Conservation (phyloP, 2,329 filamentous ascomycete species). For the Ophiostoma montium region DNA sequence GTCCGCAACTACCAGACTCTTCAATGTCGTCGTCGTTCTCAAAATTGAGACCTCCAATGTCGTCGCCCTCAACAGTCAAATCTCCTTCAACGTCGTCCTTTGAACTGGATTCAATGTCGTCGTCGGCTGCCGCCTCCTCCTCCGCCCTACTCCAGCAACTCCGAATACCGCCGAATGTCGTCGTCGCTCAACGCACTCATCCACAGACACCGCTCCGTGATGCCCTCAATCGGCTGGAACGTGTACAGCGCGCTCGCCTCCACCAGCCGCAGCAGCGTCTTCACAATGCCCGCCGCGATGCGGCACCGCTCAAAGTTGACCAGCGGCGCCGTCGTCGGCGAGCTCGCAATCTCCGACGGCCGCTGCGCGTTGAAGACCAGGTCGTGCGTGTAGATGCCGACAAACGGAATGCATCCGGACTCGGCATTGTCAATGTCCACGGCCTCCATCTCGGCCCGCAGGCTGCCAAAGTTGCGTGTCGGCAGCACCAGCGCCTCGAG, state of each 20-base stretch:
- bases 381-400: constrained; percentile 73
- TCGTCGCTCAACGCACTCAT: constrained; percentile 62
- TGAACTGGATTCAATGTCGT: no score
- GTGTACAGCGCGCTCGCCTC: constrained; percentile 63
- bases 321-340: constrained; percentile 50
- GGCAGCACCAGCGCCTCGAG: constrained; percentile 64
- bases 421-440: constrained; percentile 37
- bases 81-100: no score
- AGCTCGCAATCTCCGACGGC: constrained; percentile 58
- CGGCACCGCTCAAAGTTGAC: constrained; percentile 77
- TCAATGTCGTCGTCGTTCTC: no score
- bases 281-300: constrained; percentile 61
- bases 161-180: constrained; percentile 49
- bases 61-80: no score
- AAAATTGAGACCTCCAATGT: no score
- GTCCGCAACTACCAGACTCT: no score
- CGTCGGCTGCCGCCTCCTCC: no score
- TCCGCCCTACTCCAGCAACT: constrained; percentile 28
- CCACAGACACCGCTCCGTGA: constrained; percentile 75
- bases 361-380: constrained; percentile 70
- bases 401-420: constrained; percentile 68
- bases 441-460: constrained; percentile 69
- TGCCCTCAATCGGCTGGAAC: constrained; percentile 61
- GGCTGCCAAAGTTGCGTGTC: constrained; percentile 60
- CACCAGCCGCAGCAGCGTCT: constrained; percentile 63